phyloP scores from a whole-genome alignment of 495 filamentous ascomycete genomes.

The Talaromyces adpressus region DNA sequence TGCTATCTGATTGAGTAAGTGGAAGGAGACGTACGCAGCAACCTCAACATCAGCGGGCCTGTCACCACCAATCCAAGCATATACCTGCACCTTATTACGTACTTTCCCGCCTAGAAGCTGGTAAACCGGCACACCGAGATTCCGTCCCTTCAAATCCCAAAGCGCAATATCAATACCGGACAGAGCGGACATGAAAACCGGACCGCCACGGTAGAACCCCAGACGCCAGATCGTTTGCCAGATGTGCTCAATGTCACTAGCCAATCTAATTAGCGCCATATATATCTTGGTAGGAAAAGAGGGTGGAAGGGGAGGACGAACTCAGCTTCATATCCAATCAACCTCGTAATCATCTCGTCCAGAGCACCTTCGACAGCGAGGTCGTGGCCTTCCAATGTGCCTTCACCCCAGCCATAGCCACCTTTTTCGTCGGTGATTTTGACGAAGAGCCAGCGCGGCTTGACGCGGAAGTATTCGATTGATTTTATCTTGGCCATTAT shows the following conservation, averaged over 20 bases:
- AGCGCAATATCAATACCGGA: constrained; percentile 76
- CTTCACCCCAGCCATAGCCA: constrained; percentile 70
- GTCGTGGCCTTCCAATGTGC: constrained; percentile 68
- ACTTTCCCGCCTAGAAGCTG: constrained; percentile 73
- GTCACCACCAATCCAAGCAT: constrained; percentile 85
- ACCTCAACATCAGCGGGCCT: constrained; percentile 62
- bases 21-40: constrained; percentile 43
- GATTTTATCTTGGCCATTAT: constrained; percentile 61
- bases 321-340: constrained; percentile 68
- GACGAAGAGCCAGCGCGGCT: constrained; percentile 74
- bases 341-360: constrained; percentile 56
- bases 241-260: constrained; percentile 74
- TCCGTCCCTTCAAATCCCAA: constrained; percentile 66
- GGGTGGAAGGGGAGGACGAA: constrained; percentile 16
- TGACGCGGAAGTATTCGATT: constrained; percentile 70
- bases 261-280: neutral
- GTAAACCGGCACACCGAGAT: constrained; percentile 62
- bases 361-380: constrained; percentile 71
- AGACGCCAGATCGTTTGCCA: constrained; percentile 68
- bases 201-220: constrained; percentile 75
- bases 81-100: constrained; percentile 65
- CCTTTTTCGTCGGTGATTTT: constrained; percentile 62
- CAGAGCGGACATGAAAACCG: constrained; percentile 76
- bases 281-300: neutral
- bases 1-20: neutral